Percentiles rank a stretch among this genome's conserved stretches.
phyloP scores from a whole-genome alignment of 148 eudicot genomes.

The Beta vulgaris region DNA sequence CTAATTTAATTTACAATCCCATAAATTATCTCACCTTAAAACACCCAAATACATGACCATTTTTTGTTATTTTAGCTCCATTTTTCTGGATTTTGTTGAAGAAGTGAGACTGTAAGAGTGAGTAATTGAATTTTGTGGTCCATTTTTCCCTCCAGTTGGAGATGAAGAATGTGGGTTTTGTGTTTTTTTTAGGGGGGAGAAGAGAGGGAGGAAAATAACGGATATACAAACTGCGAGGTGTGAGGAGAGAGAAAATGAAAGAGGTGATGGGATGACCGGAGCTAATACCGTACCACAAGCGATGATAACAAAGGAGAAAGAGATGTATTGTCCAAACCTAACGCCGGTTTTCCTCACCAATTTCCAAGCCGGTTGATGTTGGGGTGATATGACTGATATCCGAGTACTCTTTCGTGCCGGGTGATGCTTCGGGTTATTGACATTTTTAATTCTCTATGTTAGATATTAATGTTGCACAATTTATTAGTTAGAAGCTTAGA shows the following conservation, averaged over 20 bases:
- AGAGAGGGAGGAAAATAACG: constrained; percentile 11
- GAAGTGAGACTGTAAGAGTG: background rate
- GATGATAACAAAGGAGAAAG: background rate
- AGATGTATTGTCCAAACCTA: constrained; percentile 33
- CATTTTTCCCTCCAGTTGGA: constrained; percentile 10
- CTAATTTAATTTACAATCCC: constrained; percentile 13
- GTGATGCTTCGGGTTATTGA: too few relatives aligned
- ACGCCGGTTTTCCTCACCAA: constrained; percentile 21
- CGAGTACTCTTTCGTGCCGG: too few relatives aligned
- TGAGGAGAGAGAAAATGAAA: background rate
- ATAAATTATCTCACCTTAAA: constrained; percentile 14
- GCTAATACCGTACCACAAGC: constrained; percentile 28
- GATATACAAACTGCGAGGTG: constrained; percentile 17
- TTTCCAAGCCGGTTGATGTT: constrained; percentile 5
- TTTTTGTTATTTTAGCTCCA: background rate
- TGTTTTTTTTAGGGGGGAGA: too few relatives aligned
- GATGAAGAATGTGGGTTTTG: background rate
- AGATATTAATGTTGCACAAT: too few relatives aligned
- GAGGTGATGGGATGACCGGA: constrained; percentile 4
- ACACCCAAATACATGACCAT: background rate
- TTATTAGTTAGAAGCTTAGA: too few relatives aligned
- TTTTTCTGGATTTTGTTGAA: background rate
- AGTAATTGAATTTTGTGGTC: background rate
- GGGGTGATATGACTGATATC: too few relatives aligned
- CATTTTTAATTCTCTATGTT: too few relatives aligned